Conservation (phyloP, 441 rosid species). For the Croton laevigatus region DNA sequence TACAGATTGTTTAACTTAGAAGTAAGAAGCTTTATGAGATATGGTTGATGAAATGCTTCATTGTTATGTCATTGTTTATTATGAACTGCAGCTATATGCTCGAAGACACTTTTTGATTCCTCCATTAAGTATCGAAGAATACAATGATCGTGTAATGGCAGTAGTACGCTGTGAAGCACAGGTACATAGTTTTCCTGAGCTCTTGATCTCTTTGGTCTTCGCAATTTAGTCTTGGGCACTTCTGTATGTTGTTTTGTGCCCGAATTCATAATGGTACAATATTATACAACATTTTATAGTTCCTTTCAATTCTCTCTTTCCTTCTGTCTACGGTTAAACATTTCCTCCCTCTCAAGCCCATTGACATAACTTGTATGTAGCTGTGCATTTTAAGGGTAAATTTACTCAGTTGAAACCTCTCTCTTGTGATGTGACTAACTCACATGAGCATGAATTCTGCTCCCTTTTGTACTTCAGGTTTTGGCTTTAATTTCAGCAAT, state of each 20-base stretch:
- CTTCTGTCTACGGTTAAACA: not conserved
- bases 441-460: not conserved
- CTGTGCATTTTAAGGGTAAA: not conserved
- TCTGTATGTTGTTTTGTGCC: not conserved
- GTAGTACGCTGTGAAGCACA: constrained; percentile 95
- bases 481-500: not conserved
- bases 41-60: not conserved
- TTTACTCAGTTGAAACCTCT: not conserved
- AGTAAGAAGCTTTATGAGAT: not conserved
- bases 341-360: not conserved
- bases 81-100: constrained; percentile 61
- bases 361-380: not conserved
- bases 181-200: constrained; percentile 34
- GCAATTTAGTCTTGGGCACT: not conserved
- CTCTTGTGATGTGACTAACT: not conserved
- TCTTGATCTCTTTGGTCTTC: not conserved
- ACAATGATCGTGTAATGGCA: constrained; percentile 68
- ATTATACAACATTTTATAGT: not conserved
- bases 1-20: not conserved
- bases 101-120: constrained; percentile 87
- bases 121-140: constrained; percentile 71
- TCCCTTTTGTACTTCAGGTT: not conserved
- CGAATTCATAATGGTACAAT: not conserved
- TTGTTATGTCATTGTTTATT: not conserved
- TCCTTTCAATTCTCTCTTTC: not conserved